Evolutionary conservation across 495 filamentous ascomycete species (phyloP).

Genomic region (Parathielavia appendiculata): DNA sequence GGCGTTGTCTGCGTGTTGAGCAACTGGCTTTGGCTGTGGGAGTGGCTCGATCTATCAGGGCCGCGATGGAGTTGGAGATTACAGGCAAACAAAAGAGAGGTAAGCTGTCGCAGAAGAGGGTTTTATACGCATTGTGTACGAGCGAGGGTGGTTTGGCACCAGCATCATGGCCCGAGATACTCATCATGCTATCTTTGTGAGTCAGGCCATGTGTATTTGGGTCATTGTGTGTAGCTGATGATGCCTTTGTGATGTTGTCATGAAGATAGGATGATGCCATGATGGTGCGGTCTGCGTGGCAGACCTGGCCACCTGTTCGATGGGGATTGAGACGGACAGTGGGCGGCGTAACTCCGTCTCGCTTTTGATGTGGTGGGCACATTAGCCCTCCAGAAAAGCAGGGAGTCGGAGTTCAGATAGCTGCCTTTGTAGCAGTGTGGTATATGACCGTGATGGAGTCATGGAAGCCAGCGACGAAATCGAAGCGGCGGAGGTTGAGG

Average conservation of each 20-base stretch:
- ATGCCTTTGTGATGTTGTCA: conserved; percentile 1
- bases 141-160: not conserved
- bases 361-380: not conserved
- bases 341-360: too few species aligned
- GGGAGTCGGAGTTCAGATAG: not conserved
- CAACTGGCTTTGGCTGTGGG: not conserved
- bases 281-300: not conserved
- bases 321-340: not conserved
- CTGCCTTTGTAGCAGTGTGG: too few species aligned
- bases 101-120: not conserved
- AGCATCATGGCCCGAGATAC: not conserved
- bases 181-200: not conserved
- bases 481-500: too few species aligned
- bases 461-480: too few species aligned
- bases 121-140: not conserved
- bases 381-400: too few species aligned
- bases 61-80: not conserved
- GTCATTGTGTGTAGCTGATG: not conserved
- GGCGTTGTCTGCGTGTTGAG: not conserved
- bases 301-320: not conserved
- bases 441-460: too few species aligned
- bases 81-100: not conserved
- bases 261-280: not conserved
- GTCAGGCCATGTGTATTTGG: not conserved
- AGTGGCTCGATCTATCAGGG: conserved; percentile 9